Conservation (phyloP, 2,329 filamentous ascomycete species). For the Botrytis hyacinthi region DNA sequence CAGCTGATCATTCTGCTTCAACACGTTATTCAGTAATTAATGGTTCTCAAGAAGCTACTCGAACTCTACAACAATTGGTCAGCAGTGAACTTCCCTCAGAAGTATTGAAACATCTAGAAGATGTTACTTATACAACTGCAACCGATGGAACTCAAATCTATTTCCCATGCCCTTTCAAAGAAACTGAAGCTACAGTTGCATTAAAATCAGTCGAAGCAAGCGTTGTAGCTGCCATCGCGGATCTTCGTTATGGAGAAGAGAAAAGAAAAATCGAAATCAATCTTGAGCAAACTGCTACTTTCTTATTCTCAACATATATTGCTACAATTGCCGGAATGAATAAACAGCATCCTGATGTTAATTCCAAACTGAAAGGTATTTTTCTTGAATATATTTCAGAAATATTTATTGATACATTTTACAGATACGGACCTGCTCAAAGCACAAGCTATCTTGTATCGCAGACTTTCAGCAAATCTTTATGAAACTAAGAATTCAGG, state of each 20-base stretch:
- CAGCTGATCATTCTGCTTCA: background rate
- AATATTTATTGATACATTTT: background rate
- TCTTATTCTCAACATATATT: slow-evolving; percentile 58
- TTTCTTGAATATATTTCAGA: background rate
- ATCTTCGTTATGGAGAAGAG: slow-evolving; percentile 49
- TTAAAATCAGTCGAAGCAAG: slow-evolving; percentile 47
- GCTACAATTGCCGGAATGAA: slow-evolving; percentile 53
- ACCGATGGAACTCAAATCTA: slow-evolving; percentile 39
- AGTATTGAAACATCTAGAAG: slow-evolving; percentile 28
- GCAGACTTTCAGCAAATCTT: slow-evolving; percentile 69
- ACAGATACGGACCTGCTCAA: slow-evolving; percentile 68
- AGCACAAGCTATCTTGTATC: slow-evolving; percentile 69
- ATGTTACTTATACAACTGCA: slow-evolving; percentile 32
- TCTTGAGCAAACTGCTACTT: slow-evolving; percentile 53
- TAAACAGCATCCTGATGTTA: slow-evolving; percentile 48
- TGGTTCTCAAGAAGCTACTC: slow-evolving; percentile 31
- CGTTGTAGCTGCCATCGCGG: slow-evolving; percentile 57
- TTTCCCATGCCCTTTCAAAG: slow-evolving; percentile 49
- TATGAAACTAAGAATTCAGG: slow-evolving; percentile 64
- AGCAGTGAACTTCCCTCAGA: slow-evolving; percentile 30
- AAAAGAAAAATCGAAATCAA: slow-evolving; percentile 49
- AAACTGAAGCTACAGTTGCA: slow-evolving; percentile 46
- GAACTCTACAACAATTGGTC: slow-evolving; percentile 24
- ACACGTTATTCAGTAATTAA: slow-evolving; percentile 32
- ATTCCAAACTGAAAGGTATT: slow-evolving; percentile 45